Base-by-base conservation (phyloP, 1,139 yeast genomes). In the Saccharomycopsis crataegensis region DNA sequence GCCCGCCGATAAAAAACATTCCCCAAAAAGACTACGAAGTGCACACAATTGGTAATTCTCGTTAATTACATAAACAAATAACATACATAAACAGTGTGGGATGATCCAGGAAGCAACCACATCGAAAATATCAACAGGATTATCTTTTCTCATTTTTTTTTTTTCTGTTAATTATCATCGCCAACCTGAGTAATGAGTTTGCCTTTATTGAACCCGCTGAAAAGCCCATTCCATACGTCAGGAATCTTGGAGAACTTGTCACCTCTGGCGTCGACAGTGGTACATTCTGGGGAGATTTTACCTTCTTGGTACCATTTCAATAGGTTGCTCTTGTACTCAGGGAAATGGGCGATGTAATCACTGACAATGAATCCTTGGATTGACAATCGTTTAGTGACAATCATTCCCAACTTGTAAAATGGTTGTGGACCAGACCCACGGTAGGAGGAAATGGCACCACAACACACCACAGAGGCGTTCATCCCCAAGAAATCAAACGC, bases 391-490 rank as follows among this genome's bases (percentile, higher is more conserved):
- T 75, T 78, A 46, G 70, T 67, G 54, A 78, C 71, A 51, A 80
- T 74, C 0, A 58, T 65, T 33, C 66, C 57, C 16, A 28, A 11
- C 36, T 48, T 31, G 12, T 42, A n/a, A 12, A 28, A 8, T 31
- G 47, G 47, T 53, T 72, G 71, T 5, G 64, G 60, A 57, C 76
- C 77, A 61, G 80, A 78, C 28, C 28, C 28, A 22, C 28, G 28
- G 65, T 82, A 82, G 53, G 79, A 79, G 38, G 86, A 67, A 59
- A 83, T 79, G 3, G 83, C 74, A 54, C 88, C 89, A 69, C 86
- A 80, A 34, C 81, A 82, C 57, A 80, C 64, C 50, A 83, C 68
- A 14, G 65, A 68, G 48, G 81, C 83, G 50, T 62, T 65, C n/a
- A 61, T 62, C 57, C 73, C 76, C 60, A 76, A 61, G 53, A 71